A percentile compares a stretch with the other conserved stretches of the same genome.
These are phyloP conservation scores for Venturia asperata DNA, from an alignment of 2,329 filamentous ascomycete genomes.

Conservation along the genomic window DNA sequence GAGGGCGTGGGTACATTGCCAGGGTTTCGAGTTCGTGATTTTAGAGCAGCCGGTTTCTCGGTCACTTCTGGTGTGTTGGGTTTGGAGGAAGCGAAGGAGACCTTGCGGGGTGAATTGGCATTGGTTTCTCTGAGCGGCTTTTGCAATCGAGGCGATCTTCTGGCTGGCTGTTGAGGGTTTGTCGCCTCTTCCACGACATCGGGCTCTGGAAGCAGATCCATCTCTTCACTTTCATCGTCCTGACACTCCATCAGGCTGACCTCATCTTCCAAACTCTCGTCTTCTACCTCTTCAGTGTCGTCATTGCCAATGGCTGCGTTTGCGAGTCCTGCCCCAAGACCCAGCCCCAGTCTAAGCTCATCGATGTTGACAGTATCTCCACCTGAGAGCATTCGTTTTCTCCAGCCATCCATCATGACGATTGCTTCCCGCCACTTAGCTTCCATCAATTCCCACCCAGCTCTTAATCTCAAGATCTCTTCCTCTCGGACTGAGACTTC, in stretches of 20 bases:
- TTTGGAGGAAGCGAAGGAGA: constrained; percentile 28
- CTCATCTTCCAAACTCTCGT: constrained; percentile 10
- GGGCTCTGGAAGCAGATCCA: background rate
- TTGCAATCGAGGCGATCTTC: constrained; percentile 23
- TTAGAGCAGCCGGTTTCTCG: background rate
- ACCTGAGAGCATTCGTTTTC: constrained; percentile 66
- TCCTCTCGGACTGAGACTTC: constrained; percentile 90
- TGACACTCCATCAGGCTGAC: background rate
- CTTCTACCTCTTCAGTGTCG: constrained; percentile 4
- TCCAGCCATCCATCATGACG: constrained; percentile 85
- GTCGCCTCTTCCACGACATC: constrained; percentile 15
- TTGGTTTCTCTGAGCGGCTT: constrained; percentile 31
- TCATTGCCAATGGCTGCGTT: constrained; percentile 1
- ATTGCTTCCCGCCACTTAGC: constrained; percentile 83
- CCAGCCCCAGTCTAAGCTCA: constrained; percentile 54
- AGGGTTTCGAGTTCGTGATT: background rate
- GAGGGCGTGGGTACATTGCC: constrained; percentile 10
- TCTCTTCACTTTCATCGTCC: constrained; percentile 11
- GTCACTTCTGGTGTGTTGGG: constrained; percentile 13
- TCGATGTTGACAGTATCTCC: constrained; percentile 60
- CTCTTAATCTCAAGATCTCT: constrained; percentile 74
- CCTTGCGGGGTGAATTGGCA: constrained; percentile 34
- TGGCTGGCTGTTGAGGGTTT: constrained; percentile 21
- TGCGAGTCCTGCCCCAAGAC: constrained; percentile 45
- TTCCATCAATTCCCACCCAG: constrained; percentile 93